Evolutionary conservation across 2,329 filamentous ascomycete genomes (phyloP).

Genomic region (Clarireedia hainanense): DNA sequence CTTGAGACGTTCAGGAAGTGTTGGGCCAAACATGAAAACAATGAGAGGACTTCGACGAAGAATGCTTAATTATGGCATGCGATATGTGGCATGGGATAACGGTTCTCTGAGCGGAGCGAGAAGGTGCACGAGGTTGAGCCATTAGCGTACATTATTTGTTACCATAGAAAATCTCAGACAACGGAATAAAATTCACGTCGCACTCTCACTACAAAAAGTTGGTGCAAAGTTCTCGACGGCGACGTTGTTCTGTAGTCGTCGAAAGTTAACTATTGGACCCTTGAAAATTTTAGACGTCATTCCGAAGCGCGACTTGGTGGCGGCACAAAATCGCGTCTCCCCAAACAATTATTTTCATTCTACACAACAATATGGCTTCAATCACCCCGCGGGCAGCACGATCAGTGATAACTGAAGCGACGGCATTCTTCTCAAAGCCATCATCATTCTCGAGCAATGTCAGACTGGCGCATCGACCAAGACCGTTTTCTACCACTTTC

Average conservation of each 20-base stretch:
- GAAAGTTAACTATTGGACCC: neutral
- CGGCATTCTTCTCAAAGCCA: constrained; percentile 6
- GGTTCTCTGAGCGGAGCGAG: no score
- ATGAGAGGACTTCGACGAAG: constrained; percentile 70
- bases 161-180: no score
- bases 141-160: neutral
- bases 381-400: constrained; percentile 16
- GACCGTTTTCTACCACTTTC: constrained; percentile 19
- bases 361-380: constrained; percentile 10
- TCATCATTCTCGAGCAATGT: neutral
- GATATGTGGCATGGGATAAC: no score
- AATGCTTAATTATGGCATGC: constrained; percentile 40
- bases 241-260: neutral
- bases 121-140: neutral
- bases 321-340: constrained; percentile 10
- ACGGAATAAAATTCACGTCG: neutral
- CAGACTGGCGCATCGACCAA: constrained; percentile 2
- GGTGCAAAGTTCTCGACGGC: neutral
- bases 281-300: neutral
- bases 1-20: constrained; percentile 86
- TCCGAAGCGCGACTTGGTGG: neutral
- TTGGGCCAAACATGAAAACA: constrained; percentile 86
- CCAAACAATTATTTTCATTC: neutral
- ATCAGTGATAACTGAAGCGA: constrained; percentile 15
- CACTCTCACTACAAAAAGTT: neutral